These are phyloP conservation scores for Tubosaeta sp. DNA, from an alignment of 768 basidiomycete species.

Conservation along the genomic window DNA sequence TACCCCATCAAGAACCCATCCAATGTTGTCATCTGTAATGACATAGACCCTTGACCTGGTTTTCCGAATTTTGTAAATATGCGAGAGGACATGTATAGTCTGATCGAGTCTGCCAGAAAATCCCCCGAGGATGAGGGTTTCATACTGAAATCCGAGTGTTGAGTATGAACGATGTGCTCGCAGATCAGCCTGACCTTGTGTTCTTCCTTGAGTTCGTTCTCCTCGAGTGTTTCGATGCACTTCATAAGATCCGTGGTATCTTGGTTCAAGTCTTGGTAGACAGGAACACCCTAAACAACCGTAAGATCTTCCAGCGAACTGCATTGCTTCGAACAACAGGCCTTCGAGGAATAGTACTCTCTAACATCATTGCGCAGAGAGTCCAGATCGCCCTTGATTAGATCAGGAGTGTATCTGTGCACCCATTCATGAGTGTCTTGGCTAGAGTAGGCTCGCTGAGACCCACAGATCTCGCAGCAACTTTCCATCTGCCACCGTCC, in stretches of 20 bases:
- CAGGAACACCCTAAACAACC: slow-evolving; percentile 53
- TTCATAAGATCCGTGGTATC: slow-evolving; percentile 96
- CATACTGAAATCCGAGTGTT: slow-evolving; percentile 41
- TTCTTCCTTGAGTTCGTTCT: slow-evolving; percentile 46
- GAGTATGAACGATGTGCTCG: not conserved
- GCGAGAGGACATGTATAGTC: slow-evolving; percentile 84
- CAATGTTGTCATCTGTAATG: slow-evolving; percentile 86
- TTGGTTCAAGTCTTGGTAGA: slow-evolving; percentile 68
- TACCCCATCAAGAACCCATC: slow-evolving; percentile 83
- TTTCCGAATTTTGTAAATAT: slow-evolving; percentile 75
- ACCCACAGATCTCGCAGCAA: slow-evolving; percentile 15
- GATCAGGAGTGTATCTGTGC: slow-evolving; percentile 67
- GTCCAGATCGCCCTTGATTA: slow-evolving; percentile 94
- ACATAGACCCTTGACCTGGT: slow-evolving; percentile 59
- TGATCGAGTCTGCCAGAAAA: slow-evolving; percentile 92
- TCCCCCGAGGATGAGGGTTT: slow-evolving; percentile 81
- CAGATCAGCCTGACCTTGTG: slow-evolving; percentile 30
- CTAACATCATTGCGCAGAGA: slow-evolving; percentile 76
- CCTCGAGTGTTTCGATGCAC: slow-evolving; percentile 63
- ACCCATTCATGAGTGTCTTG: not conserved
- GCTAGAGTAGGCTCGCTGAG: not conserved
- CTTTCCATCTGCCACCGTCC: slow-evolving; percentile 2
- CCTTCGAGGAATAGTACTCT: slow-evolving; percentile 59
- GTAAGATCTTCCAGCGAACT: not conserved
- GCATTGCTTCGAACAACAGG: slow-evolving; percentile 27